A percentile compares a stretch with the other conserved stretches of the same genome.
These are phyloP conservation scores for Calonectria multiphialidica DNA, from an alignment of 2,329 filamentous ascomycete genomes.

Conservation along the genomic window DNA sequence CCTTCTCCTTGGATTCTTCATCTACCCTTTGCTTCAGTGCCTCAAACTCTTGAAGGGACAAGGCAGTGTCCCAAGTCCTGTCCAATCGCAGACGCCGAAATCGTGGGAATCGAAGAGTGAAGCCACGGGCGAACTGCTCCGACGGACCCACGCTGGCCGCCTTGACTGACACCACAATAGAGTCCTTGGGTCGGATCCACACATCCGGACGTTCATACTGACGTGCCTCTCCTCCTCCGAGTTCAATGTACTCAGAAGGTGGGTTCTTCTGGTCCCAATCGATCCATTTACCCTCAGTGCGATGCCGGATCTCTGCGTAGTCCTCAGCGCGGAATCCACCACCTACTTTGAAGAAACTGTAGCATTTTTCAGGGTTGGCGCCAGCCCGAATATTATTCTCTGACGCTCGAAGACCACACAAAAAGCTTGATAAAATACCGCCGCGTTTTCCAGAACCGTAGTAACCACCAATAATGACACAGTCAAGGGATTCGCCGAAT, in stretches of 20 bases:
- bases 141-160: slow-evolving; percentile 82
- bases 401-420: slow-evolving; percentile 88
- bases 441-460: slow-evolving; percentile 90
- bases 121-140: slow-evolving; percentile 80
- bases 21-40: slow-evolving; percentile 77
- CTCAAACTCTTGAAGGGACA: slow-evolving; percentile 83
- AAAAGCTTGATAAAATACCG: slow-evolving; percentile 84
- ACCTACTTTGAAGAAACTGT: slow-evolving; percentile 98
- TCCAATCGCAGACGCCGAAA: slow-evolving; percentile 88
- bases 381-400: slow-evolving; percentile 73
- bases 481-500: slow-evolving; percentile 93
- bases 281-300: slow-evolving; percentile 92
- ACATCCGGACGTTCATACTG: slow-evolving; percentile 87
- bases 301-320: slow-evolving; percentile 84
- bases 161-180: slow-evolving; percentile 89
- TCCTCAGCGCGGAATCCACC: slow-evolving; percentile 89
- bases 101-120: slow-evolving; percentile 90
- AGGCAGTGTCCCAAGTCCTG: slow-evolving; percentile 83
- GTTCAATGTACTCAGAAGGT: slow-evolving; percentile 82
- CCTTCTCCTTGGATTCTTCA: slow-evolving; percentile 77
- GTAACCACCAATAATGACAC: slow-evolving; percentile 90
- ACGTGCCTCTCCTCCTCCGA: slow-evolving; percentile 78
- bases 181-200: slow-evolving; percentile 93
- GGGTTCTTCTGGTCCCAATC: slow-evolving; percentile 85
- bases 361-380: slow-evolving; percentile 78